phyloP scores from a whole-genome alignment of 805 yeast species.

The Maudiozyma turicensis region DNA sequence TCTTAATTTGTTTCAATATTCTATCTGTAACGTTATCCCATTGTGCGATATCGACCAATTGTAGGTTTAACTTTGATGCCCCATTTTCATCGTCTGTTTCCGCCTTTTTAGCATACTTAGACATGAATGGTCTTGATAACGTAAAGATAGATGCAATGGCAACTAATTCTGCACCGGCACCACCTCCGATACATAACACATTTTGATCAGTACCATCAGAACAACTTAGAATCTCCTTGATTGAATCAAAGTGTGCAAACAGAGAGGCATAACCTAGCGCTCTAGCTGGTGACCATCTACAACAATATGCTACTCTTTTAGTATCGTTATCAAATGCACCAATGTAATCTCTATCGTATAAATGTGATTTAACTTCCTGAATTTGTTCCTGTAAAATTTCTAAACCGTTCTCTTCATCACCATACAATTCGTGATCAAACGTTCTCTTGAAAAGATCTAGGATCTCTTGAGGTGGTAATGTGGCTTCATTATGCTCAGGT shows the following conservation, averaged over 20 bases:
- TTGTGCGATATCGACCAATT: slow-evolving; percentile 68
- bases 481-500: slow-evolving; percentile 16
- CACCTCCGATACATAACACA: slow-evolving; percentile 72
- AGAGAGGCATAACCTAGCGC: slow-evolving; percentile 66
- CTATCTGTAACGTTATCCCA: slow-evolving; percentile 51
- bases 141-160: slow-evolving; percentile 50
- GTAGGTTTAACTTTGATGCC: slow-evolving; percentile 31
- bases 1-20: slow-evolving; percentile 35
- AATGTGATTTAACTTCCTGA: slow-evolving; percentile 60
- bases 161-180: slow-evolving; percentile 78
- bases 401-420: slow-evolving; percentile 6
- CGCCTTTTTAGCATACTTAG: slow-evolving; percentile 8
- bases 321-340: slow-evolving; percentile 56
- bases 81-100: background rate
- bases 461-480: slow-evolving; percentile 25
- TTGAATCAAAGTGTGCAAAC: slow-evolving; percentile 39
- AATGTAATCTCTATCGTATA: slow-evolving; percentile 61
- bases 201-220: slow-evolving; percentile 14
- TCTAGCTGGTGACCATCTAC: slow-evolving; percentile 81
- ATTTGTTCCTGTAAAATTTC: slow-evolving; percentile 28
- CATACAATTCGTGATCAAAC: slow-evolving; percentile 21
- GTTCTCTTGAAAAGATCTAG: slow-evolving; percentile 24
- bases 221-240: slow-evolving; percentile 15
- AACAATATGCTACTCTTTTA: slow-evolving; percentile 66
- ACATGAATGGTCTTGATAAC: slow-evolving; percentile 22